Base-by-base conservation (phyloP, 2,329 filamentous ascomycete species). In the Colletotrichum costaricense region DNA sequence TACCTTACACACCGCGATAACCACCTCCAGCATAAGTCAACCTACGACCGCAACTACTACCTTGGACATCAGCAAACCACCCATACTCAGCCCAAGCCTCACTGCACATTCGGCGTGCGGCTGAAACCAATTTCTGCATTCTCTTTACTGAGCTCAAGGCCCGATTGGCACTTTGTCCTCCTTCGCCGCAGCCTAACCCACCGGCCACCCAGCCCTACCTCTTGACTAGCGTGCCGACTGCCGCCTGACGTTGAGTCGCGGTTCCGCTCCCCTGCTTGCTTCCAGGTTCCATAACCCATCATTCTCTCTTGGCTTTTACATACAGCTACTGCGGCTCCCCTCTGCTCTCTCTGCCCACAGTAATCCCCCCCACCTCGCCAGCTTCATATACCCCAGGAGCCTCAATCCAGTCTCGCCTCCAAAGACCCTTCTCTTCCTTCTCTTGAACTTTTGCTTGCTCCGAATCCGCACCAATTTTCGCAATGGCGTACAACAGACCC, bases 401-500 rank as follows among this genome's bases (percentile, higher is more conserved):
- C 46, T 56, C 67, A 54, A 46, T 65, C 49, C 46, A 71, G 12
- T 49, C 60, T 60, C 38, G 38, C 33, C 56, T 56, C 55, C 71
- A 11, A 33, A 65, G 26, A 56, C 24, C 38, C 28, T 49, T 69
- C 14, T 42, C 54, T 16, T 26, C 28, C 60, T 72, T 30, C 54
- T 42, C 49, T 67, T 56, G n/a, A 58, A 59, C 55, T 64, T 49
- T 49, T 52, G 57, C 28, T 49, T 56, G 62, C 63, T 59, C 46
- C 58, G 57, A 26, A 54, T 76, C 55, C 55, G 22, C 22, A 54
- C 62, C 49, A 46, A n/a, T 35, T 42, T 72, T 76, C 42, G 83
- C 81, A 74, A 98, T 98, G 96, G 96, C 96, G 69, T 98, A 98
- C 88, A 97, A 97, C 85, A 92, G 92, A 82, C 91, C 93, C 69